Conservation (phyloP, 345 rosid genomes). For the Eucalyptus tenuipes region DNA sequence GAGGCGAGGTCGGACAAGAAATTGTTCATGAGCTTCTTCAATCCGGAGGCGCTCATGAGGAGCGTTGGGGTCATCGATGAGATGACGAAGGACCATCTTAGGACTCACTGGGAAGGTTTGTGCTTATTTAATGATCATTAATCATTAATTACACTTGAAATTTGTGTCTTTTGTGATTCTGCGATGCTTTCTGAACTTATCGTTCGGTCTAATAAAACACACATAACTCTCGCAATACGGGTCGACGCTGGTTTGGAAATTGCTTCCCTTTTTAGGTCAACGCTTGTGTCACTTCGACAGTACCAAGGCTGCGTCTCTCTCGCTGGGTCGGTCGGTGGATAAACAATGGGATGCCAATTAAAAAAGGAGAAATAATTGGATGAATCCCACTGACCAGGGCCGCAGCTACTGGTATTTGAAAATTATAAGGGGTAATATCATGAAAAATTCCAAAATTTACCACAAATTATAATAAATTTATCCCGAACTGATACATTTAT, state of each 20-base stretch:
- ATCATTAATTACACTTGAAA: not conserved
- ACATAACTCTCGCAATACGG: not conserved
- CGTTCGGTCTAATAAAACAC: not conserved
- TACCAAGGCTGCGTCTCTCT: not conserved
- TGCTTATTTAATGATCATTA: not conserved
- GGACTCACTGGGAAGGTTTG: not conserved
- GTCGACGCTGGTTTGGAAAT: not conserved
- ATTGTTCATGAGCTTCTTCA: not conserved
- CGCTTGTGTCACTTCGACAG: not conserved
- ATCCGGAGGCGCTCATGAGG: not conserved
- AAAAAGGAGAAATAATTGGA: too few species aligned
- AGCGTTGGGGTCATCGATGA: not conserved
- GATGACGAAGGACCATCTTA: not conserved
- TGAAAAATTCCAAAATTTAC: too few species aligned
- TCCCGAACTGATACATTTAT: accelerated
- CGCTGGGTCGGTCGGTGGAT: not conserved
- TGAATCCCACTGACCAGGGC: not conserved
- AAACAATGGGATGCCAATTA: not conserved
- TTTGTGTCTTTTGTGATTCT: not conserved
- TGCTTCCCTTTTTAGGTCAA: not conserved
- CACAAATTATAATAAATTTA: too few species aligned
- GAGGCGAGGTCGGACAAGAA: not conserved
- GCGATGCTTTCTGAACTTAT: not conserved
- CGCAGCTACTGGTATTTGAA: not conserved
- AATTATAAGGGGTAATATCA: too few species aligned